phyloP scores from a whole-genome alignment of 2,329 filamentous ascomycete genomes.

The Apiospora arundinis region DNA sequence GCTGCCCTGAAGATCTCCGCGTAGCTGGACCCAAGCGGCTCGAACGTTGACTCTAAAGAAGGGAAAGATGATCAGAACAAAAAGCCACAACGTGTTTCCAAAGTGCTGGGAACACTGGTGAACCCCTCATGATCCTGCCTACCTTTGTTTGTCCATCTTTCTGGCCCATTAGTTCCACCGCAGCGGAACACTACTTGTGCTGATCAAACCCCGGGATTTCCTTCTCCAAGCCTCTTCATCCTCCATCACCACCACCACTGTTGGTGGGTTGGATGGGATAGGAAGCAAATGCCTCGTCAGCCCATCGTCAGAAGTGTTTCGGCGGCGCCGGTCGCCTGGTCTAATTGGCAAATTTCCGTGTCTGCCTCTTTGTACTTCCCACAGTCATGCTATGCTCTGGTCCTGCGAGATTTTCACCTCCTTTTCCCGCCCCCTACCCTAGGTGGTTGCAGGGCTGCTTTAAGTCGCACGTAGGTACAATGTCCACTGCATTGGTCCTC shows the following conservation, averaged over 20 bases:
- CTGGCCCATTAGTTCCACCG: not conserved
- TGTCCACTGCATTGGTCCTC: conserved; percentile 8
- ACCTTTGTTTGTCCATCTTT: not conserved
- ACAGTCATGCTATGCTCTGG: not conserved
- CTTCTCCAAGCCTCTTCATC: not conserved
- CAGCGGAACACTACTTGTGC: not conserved
- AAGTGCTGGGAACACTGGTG: conserved; percentile 6
- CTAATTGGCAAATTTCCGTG: not conserved
- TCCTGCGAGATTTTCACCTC: not conserved
- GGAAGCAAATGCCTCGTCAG: not conserved
- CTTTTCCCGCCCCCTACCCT: conserved; percentile 9
- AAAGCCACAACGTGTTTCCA: conserved; percentile 19
- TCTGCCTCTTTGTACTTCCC: not conserved
- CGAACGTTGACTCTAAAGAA: not conserved
- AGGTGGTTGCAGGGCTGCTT: conserved; percentile 6
- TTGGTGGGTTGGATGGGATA: not conserved
- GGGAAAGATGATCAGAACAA: conserved; percentile 4
- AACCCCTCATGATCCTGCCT: conserved; percentile 1
- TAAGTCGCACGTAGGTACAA: conserved; percentile 3
- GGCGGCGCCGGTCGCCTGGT: not conserved
- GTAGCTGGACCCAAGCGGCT: not conserved
- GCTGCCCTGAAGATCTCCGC: conserved; percentile 29
- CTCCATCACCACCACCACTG: not conserved
- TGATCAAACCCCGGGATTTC: conserved; percentile 15
- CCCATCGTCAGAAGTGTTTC: not conserved